Evolutionary conservation across 2,329 filamentous ascomycete species (phyloP).

Genomic region (Colletotrichum camelliae): DNA sequence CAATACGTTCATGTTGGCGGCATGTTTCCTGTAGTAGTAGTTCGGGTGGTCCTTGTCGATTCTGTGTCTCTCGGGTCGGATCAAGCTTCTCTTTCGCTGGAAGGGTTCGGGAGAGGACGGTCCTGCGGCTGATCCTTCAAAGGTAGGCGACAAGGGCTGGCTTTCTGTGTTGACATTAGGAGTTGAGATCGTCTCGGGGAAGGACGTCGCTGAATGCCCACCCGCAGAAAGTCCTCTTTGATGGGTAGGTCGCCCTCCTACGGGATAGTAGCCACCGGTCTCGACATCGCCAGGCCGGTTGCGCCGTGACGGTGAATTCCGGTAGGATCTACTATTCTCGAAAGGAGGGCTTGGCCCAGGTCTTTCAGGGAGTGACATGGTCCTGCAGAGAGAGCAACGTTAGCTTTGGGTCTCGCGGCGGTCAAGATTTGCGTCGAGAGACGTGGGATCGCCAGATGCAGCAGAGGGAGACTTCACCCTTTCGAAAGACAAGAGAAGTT

Average conservation of each 20-base stretch:
- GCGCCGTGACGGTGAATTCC: constrained; percentile 72
- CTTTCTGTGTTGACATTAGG: constrained; percentile 62
- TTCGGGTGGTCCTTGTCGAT: constrained; percentile 90
- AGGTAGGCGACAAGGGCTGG: constrained; percentile 58
- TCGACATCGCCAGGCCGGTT: constrained; percentile 74
- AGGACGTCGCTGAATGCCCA: constrained; percentile 62
- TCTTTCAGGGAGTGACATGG: constrained; percentile 68
- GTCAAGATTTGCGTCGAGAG: background rate
- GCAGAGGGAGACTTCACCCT: constrained; percentile 22
- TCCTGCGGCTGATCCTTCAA: constrained; percentile 31
- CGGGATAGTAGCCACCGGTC: constrained; percentile 58
- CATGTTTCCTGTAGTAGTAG: constrained; percentile 95
- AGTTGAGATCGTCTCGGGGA: constrained; percentile 61
- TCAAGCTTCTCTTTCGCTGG: constrained; percentile 82
- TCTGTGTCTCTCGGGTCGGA: constrained; percentile 85
- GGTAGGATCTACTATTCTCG: constrained; percentile 68
- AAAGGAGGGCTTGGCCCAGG: constrained; percentile 67
- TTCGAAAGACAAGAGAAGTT: constrained; percentile 15
- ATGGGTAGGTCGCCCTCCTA: constrained; percentile 48
- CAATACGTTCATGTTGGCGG: constrained; percentile 87
- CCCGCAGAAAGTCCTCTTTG: constrained; percentile 59
- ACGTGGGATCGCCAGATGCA: background rate
- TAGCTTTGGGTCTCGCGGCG: background rate
- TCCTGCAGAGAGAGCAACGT: constrained; percentile 34
- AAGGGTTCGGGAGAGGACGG: constrained; percentile 34